Percentiles rank a stretch among this genome's conserved stretches.
These are phyloP conservation scores for Pochonia chlamydosporia DNA, from an alignment of 2,329 filamentous ascomycete genomes.

Conservation along the genomic window DNA sequence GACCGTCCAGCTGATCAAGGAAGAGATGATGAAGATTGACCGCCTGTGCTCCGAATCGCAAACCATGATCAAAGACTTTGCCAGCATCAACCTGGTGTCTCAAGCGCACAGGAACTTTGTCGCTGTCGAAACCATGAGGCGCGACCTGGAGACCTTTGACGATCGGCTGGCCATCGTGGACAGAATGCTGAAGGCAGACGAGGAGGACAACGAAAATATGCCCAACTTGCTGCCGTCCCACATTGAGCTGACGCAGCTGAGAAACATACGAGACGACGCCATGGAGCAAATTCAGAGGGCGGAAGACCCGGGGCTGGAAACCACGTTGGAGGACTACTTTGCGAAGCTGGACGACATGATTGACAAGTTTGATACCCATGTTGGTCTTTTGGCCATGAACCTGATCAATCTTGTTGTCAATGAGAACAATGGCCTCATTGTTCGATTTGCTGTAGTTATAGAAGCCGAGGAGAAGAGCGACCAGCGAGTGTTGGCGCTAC, in stretches of 20 bases:
- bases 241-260: constrained; percentile 83
- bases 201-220: constrained; percentile 81
- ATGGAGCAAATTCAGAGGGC: constrained; percentile 90
- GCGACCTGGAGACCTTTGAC: constrained; percentile 82
- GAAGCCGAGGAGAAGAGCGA: constrained; percentile 97
- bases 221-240: constrained; percentile 85
- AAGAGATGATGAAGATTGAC: constrained; percentile 98
- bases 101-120: constrained; percentile 96
- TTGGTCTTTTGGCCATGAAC: constrained; percentile 83
- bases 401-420: constrained; percentile 80
- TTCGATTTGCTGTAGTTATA: constrained; percentile 85
- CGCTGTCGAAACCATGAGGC: constrained; percentile 88
- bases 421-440: constrained; percentile 84
- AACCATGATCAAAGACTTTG: constrained; percentile 95
- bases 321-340: constrained; percentile 87
- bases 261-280: constrained; percentile 92
- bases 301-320: constrained; percentile 66
- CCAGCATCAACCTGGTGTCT: constrained; percentile 83
- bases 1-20: constrained; percentile 87
- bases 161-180: constrained; percentile 71
- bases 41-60: constrained; percentile 95
- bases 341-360: constrained; percentile 78
- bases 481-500: constrained; percentile 80
- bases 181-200: constrained; percentile 73
- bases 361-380: constrained; percentile 92